A percentile compares a stretch with the other conserved stretches of the same genome.
These are phyloP conservation scores for Eremothecium sinecaudum DNA, from an alignment of 1,139 yeast genomes.

Conservation along the genomic window DNA sequence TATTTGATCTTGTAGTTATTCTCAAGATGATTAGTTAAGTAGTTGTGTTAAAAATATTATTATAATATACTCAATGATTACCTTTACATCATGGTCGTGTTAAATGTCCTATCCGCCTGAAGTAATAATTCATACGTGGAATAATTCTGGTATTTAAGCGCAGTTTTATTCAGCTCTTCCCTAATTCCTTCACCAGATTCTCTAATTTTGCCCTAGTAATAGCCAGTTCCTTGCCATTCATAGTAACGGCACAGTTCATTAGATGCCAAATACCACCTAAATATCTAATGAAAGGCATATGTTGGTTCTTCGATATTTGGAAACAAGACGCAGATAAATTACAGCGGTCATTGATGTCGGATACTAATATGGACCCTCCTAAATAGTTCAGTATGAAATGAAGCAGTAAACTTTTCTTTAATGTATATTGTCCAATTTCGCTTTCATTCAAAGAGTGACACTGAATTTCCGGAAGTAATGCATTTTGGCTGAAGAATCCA, in stretches of 20 bases:
- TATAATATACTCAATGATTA: no score
- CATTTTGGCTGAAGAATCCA: constrained; percentile 20
- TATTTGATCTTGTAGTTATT: no score
- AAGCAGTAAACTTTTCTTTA: constrained; percentile 23
- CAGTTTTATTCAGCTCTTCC: neutral
- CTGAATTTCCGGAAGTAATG: constrained; percentile 8
- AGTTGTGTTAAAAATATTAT: no score
- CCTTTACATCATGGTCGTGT: no score
- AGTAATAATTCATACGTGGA: no score
- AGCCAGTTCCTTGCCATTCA: constrained; percentile 27
- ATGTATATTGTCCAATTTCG: constrained; percentile 7
- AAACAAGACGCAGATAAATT: constrained; percentile 24
- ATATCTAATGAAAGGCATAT: constrained; percentile 18
- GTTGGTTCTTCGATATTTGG: constrained; percentile 21
- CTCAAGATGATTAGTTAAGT: no score
- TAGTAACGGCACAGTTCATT: constrained; percentile 26
- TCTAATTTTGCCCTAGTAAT: constrained; percentile 23
- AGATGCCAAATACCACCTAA: constrained; percentile 28
- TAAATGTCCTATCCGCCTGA: no score
- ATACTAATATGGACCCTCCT: constrained; percentile 27
- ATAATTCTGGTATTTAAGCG: no score
- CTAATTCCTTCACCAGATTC: constrained; percentile 11
- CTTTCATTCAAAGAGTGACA: neutral
- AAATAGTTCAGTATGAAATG: constrained; percentile 24
- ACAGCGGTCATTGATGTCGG: constrained; percentile 22